Percentiles rank a stretch among this genome's conserved stretches.
Conservation (phyloP, 2,329 filamentous ascomycete genomes). For the Penicillium sp. region DNA sequence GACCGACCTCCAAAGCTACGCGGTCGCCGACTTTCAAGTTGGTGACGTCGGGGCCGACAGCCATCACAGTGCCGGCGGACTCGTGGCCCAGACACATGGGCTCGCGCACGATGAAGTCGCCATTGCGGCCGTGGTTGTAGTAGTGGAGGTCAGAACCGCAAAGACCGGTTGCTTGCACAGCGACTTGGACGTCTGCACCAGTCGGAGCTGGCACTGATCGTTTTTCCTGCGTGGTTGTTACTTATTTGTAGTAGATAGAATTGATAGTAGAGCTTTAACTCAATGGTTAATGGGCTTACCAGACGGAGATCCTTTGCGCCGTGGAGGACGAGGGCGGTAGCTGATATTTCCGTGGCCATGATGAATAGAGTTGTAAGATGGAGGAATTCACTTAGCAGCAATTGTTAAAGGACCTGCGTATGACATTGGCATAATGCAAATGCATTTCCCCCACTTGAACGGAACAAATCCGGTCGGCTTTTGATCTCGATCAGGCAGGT, state of each 20-base stretch:
- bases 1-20: constrained; percentile 87
- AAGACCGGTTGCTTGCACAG: constrained; percentile 61
- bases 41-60: constrained; percentile 60
- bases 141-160: constrained; percentile 75
- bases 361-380: constrained; percentile 5
- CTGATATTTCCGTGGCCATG: constrained; percentile 24
- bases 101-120: constrained; percentile 73
- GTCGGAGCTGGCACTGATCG: constrained; percentile 46
- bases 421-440: constrained; percentile 4
- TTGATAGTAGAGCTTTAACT: background rate
- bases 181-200: constrained; percentile 57
- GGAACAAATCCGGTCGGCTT: constrained; percentile 23
- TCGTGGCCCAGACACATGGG: constrained; percentile 77
- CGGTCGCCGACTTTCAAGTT: constrained; percentile 68
- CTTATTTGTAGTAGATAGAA: background rate
- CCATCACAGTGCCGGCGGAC: constrained; percentile 72
- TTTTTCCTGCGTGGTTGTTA: constrained; percentile 47
- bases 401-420: background rate
- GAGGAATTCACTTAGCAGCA: background rate
- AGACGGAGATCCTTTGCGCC: constrained; percentile 57
- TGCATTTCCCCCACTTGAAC: constrained; percentile 13
- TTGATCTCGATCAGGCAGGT: constrained; percentile 10
- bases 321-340: constrained; percentile 52
- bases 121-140: constrained; percentile 81
- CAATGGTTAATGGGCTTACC: constrained; percentile 36